These are phyloP conservation scores for Saccharomycopsis oosterbeekiorum DNA, from an alignment of 805 yeast species.

Conservation along the genomic window DNA sequence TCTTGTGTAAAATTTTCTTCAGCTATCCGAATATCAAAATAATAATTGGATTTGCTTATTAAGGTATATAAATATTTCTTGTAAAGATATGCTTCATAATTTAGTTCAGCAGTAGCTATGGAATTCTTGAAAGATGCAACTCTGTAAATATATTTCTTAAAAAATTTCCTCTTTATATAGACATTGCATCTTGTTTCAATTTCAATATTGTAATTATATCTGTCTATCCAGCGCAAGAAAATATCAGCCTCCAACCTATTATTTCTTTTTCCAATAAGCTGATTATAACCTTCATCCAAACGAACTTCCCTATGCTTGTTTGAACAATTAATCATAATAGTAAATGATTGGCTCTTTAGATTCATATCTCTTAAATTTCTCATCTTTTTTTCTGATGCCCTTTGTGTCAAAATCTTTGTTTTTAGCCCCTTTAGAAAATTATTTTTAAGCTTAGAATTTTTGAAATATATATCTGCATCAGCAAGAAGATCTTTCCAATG, in stretches of 20 bases:
- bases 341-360: not conserved
- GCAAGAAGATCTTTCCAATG: not conserved
- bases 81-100: not conserved
- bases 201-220: not conserved
- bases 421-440: not conserved
- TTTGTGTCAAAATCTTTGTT: not conserved
- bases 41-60: conserved; percentile 7
- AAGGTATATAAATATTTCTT: conserved; percentile 2
- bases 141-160: not conserved
- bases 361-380: not conserved
- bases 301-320: not conserved
- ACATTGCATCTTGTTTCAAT: not conserved
- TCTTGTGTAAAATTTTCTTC: conserved; percentile 1
- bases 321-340: not conserved
- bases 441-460: not conserved
- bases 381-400: not conserved
- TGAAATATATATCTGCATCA: not conserved
- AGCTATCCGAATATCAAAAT: conserved; percentile 5
- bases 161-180: conserved; percentile 1
- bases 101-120: not conserved
- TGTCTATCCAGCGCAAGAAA: conserved; percentile 4
- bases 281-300: conserved; percentile 1
- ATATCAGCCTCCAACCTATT: not conserved
- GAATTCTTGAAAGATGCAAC: conserved; percentile 6
- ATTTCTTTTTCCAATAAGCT: not conserved